These are phyloP conservation scores for Fraxinus ornus DNA, from an alignment of 305 asterid genomes.

Conservation along the genomic window DNA sequence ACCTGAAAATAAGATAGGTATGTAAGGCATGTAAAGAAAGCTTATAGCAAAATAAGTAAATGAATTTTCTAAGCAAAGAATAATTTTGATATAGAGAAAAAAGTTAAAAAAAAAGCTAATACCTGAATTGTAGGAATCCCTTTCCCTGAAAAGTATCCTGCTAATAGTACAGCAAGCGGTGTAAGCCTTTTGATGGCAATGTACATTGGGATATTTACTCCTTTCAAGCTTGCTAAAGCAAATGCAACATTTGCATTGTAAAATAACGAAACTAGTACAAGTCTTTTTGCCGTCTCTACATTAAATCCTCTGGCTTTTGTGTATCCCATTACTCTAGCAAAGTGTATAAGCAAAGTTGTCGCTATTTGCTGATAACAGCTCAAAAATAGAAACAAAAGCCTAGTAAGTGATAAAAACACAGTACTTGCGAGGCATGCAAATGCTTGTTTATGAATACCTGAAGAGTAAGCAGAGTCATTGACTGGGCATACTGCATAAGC, in stretches of 20 bases:
- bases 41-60: background rate
- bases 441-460: constrained; percentile 51
- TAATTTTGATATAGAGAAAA: background rate
- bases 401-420: background rate
- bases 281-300: constrained; percentile 72
- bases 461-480: constrained; percentile 83
- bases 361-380: constrained; percentile 74
- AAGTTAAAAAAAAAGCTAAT: background rate
- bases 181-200: constrained; percentile 98
- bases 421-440: background rate
- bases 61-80: background rate
- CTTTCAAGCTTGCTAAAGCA: constrained; percentile 95
- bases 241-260: constrained; percentile 97
- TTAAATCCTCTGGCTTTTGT: constrained; percentile 65
- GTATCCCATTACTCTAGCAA: constrained; percentile 77
- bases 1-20: constrained; percentile 53
- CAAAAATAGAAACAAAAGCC: constrained; percentile 28
- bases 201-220: constrained; percentile 98
- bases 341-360: constrained; percentile 76
- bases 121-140: constrained; percentile 91
- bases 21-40: background rate
- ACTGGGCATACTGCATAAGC: constrained; percentile 75
- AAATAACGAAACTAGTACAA: constrained; percentile 79
- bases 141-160: constrained; percentile 84
- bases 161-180: constrained; percentile 89